Percentiles rank a stretch among this genome's conserved stretches.
These are phyloP conservation scores for Pleurotus salmoneostramineus DNA, from an alignment of 768 basidiomycete genomes.

Conservation along the genomic window DNA sequence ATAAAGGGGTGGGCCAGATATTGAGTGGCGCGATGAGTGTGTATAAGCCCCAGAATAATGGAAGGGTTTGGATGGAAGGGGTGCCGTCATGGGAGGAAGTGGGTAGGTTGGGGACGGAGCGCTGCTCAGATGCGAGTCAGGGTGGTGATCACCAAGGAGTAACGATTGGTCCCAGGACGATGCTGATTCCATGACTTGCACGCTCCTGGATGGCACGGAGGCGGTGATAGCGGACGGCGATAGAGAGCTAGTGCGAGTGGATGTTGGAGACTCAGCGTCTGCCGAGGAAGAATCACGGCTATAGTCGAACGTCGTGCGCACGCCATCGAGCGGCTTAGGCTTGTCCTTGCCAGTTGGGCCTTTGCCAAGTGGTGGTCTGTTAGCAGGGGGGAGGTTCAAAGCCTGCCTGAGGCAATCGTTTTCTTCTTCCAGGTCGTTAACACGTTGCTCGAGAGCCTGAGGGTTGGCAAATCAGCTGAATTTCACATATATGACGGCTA, in stretches of 20 bases:
- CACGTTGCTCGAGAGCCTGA: constrained; percentile 79
- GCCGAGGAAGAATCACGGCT: constrained; percentile 39
- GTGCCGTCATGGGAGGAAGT: constrained; percentile 40
- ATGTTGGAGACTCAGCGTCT: constrained; percentile 37
- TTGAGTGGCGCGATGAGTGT: constrained; percentile 37
- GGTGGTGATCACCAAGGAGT: constrained; percentile 42
- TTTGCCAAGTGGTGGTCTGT: constrained; percentile 69
- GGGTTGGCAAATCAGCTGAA: constrained; percentile 31
- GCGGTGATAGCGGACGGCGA: constrained; percentile 58
- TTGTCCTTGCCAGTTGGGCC: constrained; percentile 88
- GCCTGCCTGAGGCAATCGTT: constrained; percentile 70
- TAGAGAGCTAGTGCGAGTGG: constrained; percentile 56
- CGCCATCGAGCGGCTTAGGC: constrained; percentile 46
- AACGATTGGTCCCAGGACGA: constrained; percentile 55
- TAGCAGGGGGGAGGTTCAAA: constrained; percentile 71
- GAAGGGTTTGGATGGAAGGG: constrained; percentile 42
- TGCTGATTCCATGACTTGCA: constrained; percentile 42
- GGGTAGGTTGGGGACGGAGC: constrained; percentile 37
- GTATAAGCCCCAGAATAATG: constrained; percentile 32
- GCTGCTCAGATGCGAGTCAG: constrained; percentile 34
- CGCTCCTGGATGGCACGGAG: constrained; percentile 41
- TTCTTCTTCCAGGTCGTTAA: constrained; percentile 81
- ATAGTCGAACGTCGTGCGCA: constrained; percentile 26
- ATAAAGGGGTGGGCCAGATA: constrained; percentile 35
- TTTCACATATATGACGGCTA: constrained; percentile 27